Conservation (phyloP, 768 basidiomycete genomes). For the Xerocomellus chrysenteron region DNA sequence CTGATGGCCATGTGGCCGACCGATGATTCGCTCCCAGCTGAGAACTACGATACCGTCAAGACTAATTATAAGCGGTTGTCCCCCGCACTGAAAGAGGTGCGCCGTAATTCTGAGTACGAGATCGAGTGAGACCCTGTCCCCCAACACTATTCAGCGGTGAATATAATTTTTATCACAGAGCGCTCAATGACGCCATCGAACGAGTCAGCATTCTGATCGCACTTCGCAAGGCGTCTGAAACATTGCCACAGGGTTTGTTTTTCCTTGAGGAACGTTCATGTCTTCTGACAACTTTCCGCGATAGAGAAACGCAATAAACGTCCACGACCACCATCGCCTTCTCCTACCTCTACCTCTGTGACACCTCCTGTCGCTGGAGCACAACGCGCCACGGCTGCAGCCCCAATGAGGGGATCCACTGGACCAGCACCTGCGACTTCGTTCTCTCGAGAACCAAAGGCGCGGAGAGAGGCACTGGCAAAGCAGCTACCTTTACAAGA, state of each 20-base stretch:
- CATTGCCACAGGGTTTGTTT: constrained; percentile 50
- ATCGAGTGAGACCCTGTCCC: constrained; percentile 46
- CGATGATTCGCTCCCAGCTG: constrained; percentile 65
- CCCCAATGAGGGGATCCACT: constrained; percentile 50
- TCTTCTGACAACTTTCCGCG: constrained; percentile 1
- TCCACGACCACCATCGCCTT: constrained; percentile 67
- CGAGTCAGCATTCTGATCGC: constrained; percentile 67
- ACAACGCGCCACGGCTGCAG: constrained; percentile 14
- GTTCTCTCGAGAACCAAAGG: constrained; percentile 65
- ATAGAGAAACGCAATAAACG: constrained; percentile 79
- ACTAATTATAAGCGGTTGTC: constrained; percentile 60
- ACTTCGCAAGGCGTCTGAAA: constrained; percentile 69
- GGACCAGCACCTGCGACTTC: constrained; percentile 51
- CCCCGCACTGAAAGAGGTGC: constrained; percentile 63
- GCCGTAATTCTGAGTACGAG: constrained; percentile 58
- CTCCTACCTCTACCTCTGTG: constrained; percentile 49
- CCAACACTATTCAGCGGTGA: constrained; percentile 1
- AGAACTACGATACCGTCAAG: constrained; percentile 66
- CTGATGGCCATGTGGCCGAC: constrained; percentile 68
- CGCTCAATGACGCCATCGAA: constrained; percentile 71
- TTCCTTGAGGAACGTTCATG: background rate
- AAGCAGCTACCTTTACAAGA: constrained; percentile 68
- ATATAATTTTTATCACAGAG: constrained; percentile 40
- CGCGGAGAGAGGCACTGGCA: constrained; percentile 58
- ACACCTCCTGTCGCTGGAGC: constrained; percentile 25